phyloP scores from a whole-genome alignment of 495 filamentous ascomycete species.

The Geoglossum glabrum region DNA sequence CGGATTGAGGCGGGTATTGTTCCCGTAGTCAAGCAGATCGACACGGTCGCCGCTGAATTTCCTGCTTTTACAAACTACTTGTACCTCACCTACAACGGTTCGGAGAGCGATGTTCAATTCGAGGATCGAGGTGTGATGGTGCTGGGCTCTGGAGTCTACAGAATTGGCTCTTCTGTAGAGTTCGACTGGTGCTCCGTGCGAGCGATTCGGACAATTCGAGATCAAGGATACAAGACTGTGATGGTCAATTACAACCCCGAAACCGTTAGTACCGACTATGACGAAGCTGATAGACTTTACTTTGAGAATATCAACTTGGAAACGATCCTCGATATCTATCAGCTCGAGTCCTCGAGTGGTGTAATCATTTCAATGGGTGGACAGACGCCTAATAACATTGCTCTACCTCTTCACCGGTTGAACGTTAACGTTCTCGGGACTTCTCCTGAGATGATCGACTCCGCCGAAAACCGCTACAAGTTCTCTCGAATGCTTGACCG shows the following conservation, averaged over 20 bases:
- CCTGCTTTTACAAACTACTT: constrained; percentile 91
- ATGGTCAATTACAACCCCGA: constrained; percentile 98
- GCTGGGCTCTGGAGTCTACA: constrained; percentile 88
- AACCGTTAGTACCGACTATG: constrained; percentile 88
- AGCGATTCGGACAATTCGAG: constrained; percentile 78
- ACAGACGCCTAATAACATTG: constrained; percentile 96
- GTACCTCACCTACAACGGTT: constrained; percentile 88
- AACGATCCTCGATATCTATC: constrained; percentile 87
- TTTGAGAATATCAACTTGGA: constrained; percentile 97
- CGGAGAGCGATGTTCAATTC: constrained; percentile 67
- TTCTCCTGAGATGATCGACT: constrained; percentile 97
- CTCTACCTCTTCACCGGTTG: constrained; percentile 65
- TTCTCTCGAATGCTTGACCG: constrained; percentile 95
- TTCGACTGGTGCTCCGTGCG: constrained; percentile 99
- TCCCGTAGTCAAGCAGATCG: constrained; percentile 91
- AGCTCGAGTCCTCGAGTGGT: constrained; percentile 67
- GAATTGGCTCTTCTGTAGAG: constrained; percentile 93
- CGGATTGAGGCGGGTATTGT: constrained; percentile 68
- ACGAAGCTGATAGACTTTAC: constrained; percentile 87
- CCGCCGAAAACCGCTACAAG: constrained; percentile 92
- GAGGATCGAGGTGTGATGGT: constrained; percentile 89
- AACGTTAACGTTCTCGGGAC: constrained; percentile 88
- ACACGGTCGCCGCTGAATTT: constrained; percentile 95
- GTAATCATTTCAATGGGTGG: constrained; percentile 98
- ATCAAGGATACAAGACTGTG: constrained; percentile 79